Percentiles rank a stretch among this genome's conserved stretches.
Evolutionary conservation across 1,284 basidiomycete species (phyloP).

Genomic region (Mrakiaceae sp.): DNA sequence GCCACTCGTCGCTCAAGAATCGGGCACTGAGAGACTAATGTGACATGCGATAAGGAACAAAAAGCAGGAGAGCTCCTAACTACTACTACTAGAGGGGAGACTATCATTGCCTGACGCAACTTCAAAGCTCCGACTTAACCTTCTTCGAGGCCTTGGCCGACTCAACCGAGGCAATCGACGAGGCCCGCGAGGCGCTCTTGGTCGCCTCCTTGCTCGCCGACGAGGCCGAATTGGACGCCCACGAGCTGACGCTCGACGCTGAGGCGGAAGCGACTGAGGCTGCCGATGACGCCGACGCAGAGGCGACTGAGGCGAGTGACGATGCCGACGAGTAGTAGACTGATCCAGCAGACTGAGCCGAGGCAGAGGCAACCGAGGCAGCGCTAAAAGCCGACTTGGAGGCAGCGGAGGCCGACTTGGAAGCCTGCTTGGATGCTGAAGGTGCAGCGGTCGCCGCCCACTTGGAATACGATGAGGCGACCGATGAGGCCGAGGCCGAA

Average conservation of each 20-base stretch:
- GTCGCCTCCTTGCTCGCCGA: neutral
- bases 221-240: neutral
- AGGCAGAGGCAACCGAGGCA: slow-evolving; percentile 3
- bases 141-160: slow-evolving; percentile 10
- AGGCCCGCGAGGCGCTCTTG: neutral
- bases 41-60: no score
- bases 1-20: no score
- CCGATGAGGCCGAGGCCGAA: neutral
- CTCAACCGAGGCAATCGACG: neutral
- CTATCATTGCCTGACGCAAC: neutral
- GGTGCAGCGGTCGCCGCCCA: slow-evolving; percentile 8
- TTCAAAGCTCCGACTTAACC: slow-evolving; percentile 11
- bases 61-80: no score
- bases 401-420: neutral
- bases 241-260: neutral
- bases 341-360: neutral
- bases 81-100: no score
- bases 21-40: no score
- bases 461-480: slow-evolving; percentile 15
- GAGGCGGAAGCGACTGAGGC: slow-evolving; percentile 3
- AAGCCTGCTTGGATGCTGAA: slow-evolving; percentile 5
- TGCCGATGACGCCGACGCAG: slow-evolving; percentile 1
- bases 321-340: slow-evolving; percentile 6
- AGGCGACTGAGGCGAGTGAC: slow-evolving; percentile 4
- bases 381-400: slow-evolving; percentile 13